Evolutionary conservation across 2,329 filamentous ascomycete genomes (phyloP).

Genomic region (Westerdykella sp.): DNA sequence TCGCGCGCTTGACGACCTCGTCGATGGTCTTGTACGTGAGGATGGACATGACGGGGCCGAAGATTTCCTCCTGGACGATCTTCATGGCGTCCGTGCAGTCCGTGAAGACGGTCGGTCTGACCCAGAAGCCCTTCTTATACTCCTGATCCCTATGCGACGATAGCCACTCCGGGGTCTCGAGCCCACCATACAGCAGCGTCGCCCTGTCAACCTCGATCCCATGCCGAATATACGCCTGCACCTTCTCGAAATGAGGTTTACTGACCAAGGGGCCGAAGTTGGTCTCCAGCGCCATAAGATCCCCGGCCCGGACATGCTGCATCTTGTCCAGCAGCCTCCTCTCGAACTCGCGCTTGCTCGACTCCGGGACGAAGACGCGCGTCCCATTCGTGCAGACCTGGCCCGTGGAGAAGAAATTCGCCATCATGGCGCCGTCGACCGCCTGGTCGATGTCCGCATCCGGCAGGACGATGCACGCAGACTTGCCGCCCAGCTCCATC

Average conservation of each 20-base stretch:
- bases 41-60: slow-evolving; percentile 80
- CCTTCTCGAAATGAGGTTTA: slow-evolving; percentile 67
- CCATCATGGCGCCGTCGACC: slow-evolving; percentile 88
- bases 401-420: slow-evolving; percentile 85
- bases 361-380: slow-evolving; percentile 69
- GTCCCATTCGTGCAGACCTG: slow-evolving; percentile 94
- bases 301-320: slow-evolving; percentile 61
- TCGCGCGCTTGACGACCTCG: slow-evolving; percentile 66
- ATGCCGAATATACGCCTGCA: slow-evolving; percentile 67
- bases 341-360: slow-evolving; percentile 65
- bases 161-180: slow-evolving; percentile 50
- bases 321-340: slow-evolving; percentile 64
- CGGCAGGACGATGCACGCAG: slow-evolving; percentile 70
- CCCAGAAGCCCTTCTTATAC: slow-evolving; percentile 67
- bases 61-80: slow-evolving; percentile 77
- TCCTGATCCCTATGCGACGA: slow-evolving; percentile 33
- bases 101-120: slow-evolving; percentile 77
- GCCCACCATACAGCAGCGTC: slow-evolving; percentile 65
- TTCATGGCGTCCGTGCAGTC: slow-evolving; percentile 78
- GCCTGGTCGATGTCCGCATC: slow-evolving; percentile 73
- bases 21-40: slow-evolving; percentile 65
- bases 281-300: slow-evolving; percentile 63
- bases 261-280: slow-evolving; percentile 84
- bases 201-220: slow-evolving; percentile 69
- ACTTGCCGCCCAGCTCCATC: slow-evolving; percentile 88